These are phyloP conservation scores for Coemansia sp. DNA, from an alignment of 192 early-diverging fungal species.

Conservation along the genomic window DNA sequence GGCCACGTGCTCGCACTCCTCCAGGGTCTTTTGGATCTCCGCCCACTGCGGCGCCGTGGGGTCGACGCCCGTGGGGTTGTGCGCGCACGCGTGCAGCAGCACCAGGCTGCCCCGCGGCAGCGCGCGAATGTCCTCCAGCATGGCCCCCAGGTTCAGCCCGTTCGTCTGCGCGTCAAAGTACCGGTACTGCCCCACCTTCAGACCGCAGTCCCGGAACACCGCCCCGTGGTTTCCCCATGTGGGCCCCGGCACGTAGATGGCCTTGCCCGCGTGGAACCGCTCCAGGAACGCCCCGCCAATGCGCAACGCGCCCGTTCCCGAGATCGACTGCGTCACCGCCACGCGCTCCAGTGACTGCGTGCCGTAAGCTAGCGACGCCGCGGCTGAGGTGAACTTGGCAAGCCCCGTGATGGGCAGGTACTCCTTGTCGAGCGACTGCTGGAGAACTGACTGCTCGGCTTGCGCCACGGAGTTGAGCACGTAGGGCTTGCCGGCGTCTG, in stretches of 20 bases:
- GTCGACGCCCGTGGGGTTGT: constrained; percentile 99
- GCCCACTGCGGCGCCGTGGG: constrained; percentile 92
- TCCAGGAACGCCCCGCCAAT: constrained; percentile 88
- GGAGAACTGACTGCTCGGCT: constrained; percentile 78
- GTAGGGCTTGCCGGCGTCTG: constrained; percentile 90
- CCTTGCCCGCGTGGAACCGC: constrained; percentile 74
- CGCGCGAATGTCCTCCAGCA: constrained; percentile 87
- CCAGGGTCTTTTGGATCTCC: constrained; percentile 76
- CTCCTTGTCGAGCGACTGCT: constrained; percentile 85
- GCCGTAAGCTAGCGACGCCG: constrained; percentile 86
- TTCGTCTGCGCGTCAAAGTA: constrained; percentile 95
- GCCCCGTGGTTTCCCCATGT: constrained; percentile 98
- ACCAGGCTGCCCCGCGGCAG: constrained; percentile 87
- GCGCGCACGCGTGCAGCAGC: constrained; percentile 97
- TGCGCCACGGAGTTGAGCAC: constrained; percentile 87
- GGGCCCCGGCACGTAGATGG: constrained; percentile 89
- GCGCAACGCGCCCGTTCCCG: constrained; percentile 96
- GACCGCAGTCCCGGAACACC: constrained; percentile 87
- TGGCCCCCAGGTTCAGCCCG: constrained; percentile 88
- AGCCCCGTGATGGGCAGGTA: constrained; percentile 95
- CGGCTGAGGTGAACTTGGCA: constrained; percentile 77
- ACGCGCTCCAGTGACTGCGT: constrained; percentile 70
- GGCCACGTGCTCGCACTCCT: constrained; percentile 78
- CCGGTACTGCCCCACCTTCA: constrained; percentile 84
- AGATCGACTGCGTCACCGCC: constrained; percentile 91